Evolutionary conservation across 192 early-diverging fungal species (phyloP), one percentile per base, ranked within the genome.

Genomic region (Glomus cerebriforme): DNA sequence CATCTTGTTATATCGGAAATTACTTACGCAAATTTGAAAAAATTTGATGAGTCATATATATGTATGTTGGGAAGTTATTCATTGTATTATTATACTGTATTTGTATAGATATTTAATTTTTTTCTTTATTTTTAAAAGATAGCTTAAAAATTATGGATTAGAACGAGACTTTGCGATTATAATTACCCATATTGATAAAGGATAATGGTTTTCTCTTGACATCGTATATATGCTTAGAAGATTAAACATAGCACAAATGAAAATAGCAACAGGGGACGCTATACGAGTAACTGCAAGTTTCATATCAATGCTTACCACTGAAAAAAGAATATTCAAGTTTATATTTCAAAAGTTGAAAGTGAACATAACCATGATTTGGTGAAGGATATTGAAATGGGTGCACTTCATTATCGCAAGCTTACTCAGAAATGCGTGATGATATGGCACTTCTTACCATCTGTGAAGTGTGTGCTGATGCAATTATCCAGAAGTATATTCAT

Each of bases 241-340:
- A 26, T 26, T 2, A n/a, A 39, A 8, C n/a, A 45, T 71, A 71
- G 43, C 68, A 71, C 19, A 45, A 24, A 26, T 71, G 9, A 47
- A 29, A 15, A 71, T 6, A 0, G 19, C 47, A 24, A 70, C n/a
- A 70, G n/a, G 47, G 68, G 26, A 70, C 12, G 24, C 27, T 10
- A 71, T 45, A 29, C 24, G 0, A n/a, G 39, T 45, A 13, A 71
- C 17, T 71, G 68, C 7, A 71, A 71, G 45, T 29, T 39, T 71
- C 17, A 29, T 70, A 47, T 47, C 7, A 70, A 37, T 47, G 43
- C 68, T 19, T 70, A 70, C 24, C 26, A 13, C n/a, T 15, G 31
- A 45, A 71, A 71, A 27, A 45, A n/a, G 4, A 13, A 71, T 71
- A 71, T 47, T 29, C n/a, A 24, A 7, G 26, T 71, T 45, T 66